Evolutionary conservation across 1,139 yeast genomes (phyloP), one percentile per base, ranked within the genome.

Genomic region (Suhomyces guaymorum): DNA sequence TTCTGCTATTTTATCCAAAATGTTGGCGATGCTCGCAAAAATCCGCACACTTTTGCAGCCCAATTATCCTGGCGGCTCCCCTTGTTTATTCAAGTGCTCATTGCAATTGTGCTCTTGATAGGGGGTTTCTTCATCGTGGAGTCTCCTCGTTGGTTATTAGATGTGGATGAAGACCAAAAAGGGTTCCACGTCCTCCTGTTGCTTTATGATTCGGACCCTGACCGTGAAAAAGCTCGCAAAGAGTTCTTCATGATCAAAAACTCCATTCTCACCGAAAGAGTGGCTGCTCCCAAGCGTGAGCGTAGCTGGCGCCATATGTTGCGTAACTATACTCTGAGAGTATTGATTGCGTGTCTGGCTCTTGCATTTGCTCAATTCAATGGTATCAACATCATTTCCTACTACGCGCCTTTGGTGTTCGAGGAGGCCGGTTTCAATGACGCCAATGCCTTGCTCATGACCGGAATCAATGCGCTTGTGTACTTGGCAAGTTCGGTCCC

Each of bases 101-200:
- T 75, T 28, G 80, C 79, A 0, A 42, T 65, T 14, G 48, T 73
- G 2, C 53, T 75, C 23, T 63, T 74, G 16, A 28, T 70, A 17
- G 81, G 81, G 3, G 78, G 78, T 2, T 67, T 75, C 39, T 72
- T 73, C 51, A 65, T 75, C 12, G 80, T 75, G 11, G 81, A 75
- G 46, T 67, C 76, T 33, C 81, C 81, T 3, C 57, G 81, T 38
- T 75, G 78, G 76, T 57, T 75, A 27, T 54, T 75, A 18, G 78
- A 73, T 41, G 72, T 66, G 12, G 78, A 74, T 39, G 56, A 54
- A 41, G 80, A 75, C 43, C 70, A 62, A 42, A 71, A 70, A 42
- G 81, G 80, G 2, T 74, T 86, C 51, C 71, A 83, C 33, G 96
- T 87, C 9, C 74, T 89, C 49, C 83, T 90, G n/a, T 81, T 87